Percentiles rank a stretch among this genome's conserved stretches.
Evolutionary conservation across 1,284 basidiomycete genomes (phyloP).

Genomic region (Moesziomyces parantarcticus): DNA sequence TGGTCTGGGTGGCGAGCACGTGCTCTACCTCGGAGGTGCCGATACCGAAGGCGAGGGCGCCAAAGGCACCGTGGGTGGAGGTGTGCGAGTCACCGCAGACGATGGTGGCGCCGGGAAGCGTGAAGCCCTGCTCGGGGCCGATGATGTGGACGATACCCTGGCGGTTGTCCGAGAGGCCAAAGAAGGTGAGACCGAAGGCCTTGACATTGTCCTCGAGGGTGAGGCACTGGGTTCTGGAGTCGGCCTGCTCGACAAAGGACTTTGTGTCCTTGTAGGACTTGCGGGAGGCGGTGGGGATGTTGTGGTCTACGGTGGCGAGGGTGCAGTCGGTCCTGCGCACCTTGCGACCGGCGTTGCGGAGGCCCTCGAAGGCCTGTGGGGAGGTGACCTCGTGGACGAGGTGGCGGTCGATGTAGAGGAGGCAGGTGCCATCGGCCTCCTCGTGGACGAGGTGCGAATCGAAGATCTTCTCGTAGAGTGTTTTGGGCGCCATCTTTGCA

Average conservation of each 20-base stretch:
- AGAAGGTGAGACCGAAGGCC: constrained; percentile 67
- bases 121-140: constrained; percentile 67
- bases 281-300: constrained; percentile 65
- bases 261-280: constrained; percentile 63
- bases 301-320: constrained; percentile 67
- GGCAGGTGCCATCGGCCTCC: constrained; percentile 62
- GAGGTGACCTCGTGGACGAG: constrained; percentile 67
- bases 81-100: constrained; percentile 68
- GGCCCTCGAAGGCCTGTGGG: constrained; percentile 66
- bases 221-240: constrained; percentile 64
- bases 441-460: constrained; percentile 62
- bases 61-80: constrained; percentile 66
- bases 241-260: constrained; percentile 63
- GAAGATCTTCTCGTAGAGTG: constrained; percentile 66
- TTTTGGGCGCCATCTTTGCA: constrained; percentile 48
- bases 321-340: constrained; percentile 66
- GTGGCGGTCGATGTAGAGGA: constrained; percentile 67
- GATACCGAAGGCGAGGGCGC: constrained; percentile 66
- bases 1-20: constrained; percentile 66
- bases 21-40: constrained; percentile 67
- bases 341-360: constrained; percentile 57
- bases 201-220: constrained; percentile 66
- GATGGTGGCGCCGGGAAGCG: constrained; percentile 64
- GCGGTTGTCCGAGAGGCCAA: constrained; percentile 63
- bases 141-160: constrained; percentile 68